Base-by-base conservation (phyloP, 257 asterid genomes). In the Oldenlandia corymbosa region DNA sequence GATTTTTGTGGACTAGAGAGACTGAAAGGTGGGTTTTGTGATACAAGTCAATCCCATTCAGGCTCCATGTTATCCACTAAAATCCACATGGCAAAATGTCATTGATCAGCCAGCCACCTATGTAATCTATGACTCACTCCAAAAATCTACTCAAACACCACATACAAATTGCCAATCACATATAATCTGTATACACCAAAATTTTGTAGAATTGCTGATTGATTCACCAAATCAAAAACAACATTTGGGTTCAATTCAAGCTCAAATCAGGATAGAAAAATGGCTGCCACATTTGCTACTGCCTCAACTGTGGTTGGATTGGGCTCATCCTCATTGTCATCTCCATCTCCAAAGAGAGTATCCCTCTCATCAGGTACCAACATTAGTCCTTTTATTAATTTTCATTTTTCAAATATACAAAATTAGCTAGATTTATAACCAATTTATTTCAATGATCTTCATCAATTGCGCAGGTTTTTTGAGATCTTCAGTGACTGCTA, bases 281-380 rank as follows among this genome's bases (percentile, higher is more conserved):
- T 80, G 88, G 90, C 94, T 65, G 68, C 95, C 58, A 71, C 93
- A 70, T 81, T 84, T 83, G 85, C 88, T 43, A 57, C 87, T 60
- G 73, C 95, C 69, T 79, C 95, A n/a, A 76, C 88, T 54, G 79
- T 86, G 37, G 79, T 71, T 12, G 97, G 96, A 64, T 78, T 91
- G 80, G 91, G 82, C 71, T 64, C 76, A 48, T 78, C 93, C 60
- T 58, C 88, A 47, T 67, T 69, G 41, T 65, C 71, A 30, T 39
- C 74, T 54, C 67, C 75, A 45, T 61, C 91, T 41, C 77, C 92
- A 24, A 82, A 71, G 52, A 81, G 71, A 68, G 34, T 67, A 36
- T 60, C 58, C 73, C 86, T 84, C 65, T 52, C 78, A 68, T 82
- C 96, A 65, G 95, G 95, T 85, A 14, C 31, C 1, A 49, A 27